Evolutionary conservation across 1,284 basidiomycete genomes (phyloP), one percentile per base, ranked within the genome.

Genomic region (Ceraceosorus guamensis): DNA sequence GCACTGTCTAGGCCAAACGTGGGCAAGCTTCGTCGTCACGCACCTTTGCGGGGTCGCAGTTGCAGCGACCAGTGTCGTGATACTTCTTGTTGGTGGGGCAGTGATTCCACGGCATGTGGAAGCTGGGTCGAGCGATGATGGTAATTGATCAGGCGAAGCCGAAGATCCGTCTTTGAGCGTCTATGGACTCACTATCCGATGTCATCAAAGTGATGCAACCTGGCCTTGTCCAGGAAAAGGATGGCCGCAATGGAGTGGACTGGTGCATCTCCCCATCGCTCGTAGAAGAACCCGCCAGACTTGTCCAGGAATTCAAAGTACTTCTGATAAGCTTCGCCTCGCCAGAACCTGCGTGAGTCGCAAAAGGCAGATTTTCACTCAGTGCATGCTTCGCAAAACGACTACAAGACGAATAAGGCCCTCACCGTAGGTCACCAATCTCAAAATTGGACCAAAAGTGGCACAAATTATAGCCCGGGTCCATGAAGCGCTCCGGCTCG

Each of bases 251-350:
- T 69, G 24, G 71, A 69, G 43, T 77, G 73, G 1, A 78, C 76
- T 5, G 77, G 89, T 6, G 90, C 89, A 72, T 91, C 89, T 52
- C 89, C 89, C 88, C 87, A 88, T 52, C 87, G 81, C 81, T 70
- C 72, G 59, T 74, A 74, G 53, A 74, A 74, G 63, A 74, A 74
- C n/a, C 89, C 89, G 18, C 90, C 90, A 48, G 82, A 83, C 13
- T 80, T 76, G 61, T 92, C 90, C 18, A 92, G 79, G 69, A 82
- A 81, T 30, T 87, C 81, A 67, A 91, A 92, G 78, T 85, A 91
- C 51, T 83, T 82, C 61, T 79, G 80, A 76, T 92, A 92, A 3
- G 85, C 83, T 61, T 88, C 82, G 5, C 82, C 79, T 53, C 89
- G 80, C 85, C 87, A 89, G 71, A 91, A 89, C 62, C 57, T 47